Base-by-base conservation (phyloP, 257 asterid genomes). In the Solanum peruvianum region DNA sequence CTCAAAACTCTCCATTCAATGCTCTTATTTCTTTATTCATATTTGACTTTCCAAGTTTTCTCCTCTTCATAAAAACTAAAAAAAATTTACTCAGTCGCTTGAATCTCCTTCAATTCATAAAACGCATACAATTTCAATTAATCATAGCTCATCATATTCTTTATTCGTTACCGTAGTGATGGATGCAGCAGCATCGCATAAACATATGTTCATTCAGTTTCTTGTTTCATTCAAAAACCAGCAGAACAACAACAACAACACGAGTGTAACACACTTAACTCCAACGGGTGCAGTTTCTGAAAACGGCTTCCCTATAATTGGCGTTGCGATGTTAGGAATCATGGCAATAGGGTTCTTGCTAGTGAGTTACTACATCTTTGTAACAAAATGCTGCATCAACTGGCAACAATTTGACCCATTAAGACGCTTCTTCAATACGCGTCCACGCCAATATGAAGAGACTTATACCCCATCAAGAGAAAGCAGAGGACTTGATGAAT, bases 301-400 rank as follows among this genome's bases (percentile, higher is more conserved):
- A 90, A 72, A 87, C 80, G 93, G 97, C 2, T 93, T 96, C 83
- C 99, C 98, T n/a, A 91, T 96, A 83, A 60, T 96, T 52, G 97
- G 96, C 13, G 78, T 96, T 23, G 95, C 96, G 0, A 86, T 93
- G 13, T 25, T 96, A 52, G 98, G 98, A 86, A 95, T 96, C 87
- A 88, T 92, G 77, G 95, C 96, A 15, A 92, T 94, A 2, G 92
- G 93, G 49, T 93, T 95, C 85, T 45, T 95, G 8, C 89, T 96
- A 1, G 87, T 96, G 86, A 93, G 95, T 89, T 96, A 95, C 91
- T 93, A 94, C 84, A 90, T 95, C 83, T 94, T 94, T 66, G 93
- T 92, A 85, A 91, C 96, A 78, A 92, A 91, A 33, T 93, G 98
- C 92, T 95, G 95, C 89, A 93, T 95, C 91, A 87, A 92, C 84